phyloP scores from a whole-genome alignment of 108 stramenopile species.

The Fragilaria crotonensis region DNA sequence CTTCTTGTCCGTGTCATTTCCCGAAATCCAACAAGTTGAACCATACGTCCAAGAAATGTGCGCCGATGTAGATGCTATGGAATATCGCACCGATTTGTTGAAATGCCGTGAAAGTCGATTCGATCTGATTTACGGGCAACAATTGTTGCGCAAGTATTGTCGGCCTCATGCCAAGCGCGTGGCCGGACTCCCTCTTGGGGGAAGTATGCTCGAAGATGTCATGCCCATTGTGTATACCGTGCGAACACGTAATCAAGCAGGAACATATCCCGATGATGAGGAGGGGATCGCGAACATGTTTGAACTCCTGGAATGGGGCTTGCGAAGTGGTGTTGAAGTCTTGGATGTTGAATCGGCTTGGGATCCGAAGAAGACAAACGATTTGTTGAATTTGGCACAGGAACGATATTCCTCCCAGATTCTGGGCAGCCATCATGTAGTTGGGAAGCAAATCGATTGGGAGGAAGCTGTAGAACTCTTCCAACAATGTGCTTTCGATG shows the following conservation, averaged over 20 bases:
- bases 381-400: constrained; percentile 45
- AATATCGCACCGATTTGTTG: constrained; percentile 84
- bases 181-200: constrained; percentile 68
- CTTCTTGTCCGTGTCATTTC: constrained; percentile 75
- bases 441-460: constrained; percentile 56
- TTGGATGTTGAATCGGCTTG: constrained; percentile 94
- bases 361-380: constrained; percentile 54
- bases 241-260: constrained; percentile 86
- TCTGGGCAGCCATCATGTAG: constrained; percentile 90
- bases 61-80: constrained; percentile 86
- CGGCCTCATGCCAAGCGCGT: constrained; percentile 56
- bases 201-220: constrained; percentile 63
- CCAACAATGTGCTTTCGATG: constrained; percentile 81
- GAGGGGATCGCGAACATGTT: constrained; percentile 77
- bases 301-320: constrained; percentile 67
- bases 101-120: constrained; percentile 61
- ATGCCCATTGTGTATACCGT: constrained; percentile 95
- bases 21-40: constrained; percentile 61
- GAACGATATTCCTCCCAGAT: constrained; percentile 74
- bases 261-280: constrained; percentile 89
- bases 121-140: constrained; percentile 72
- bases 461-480: constrained; percentile 75
- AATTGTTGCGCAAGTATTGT: constrained; percentile 58
- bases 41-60: constrained; percentile 83
- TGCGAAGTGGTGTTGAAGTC: constrained; percentile 90